Base-by-base conservation (phyloP, 805 yeast genomes). In the Candida takata region DNA sequence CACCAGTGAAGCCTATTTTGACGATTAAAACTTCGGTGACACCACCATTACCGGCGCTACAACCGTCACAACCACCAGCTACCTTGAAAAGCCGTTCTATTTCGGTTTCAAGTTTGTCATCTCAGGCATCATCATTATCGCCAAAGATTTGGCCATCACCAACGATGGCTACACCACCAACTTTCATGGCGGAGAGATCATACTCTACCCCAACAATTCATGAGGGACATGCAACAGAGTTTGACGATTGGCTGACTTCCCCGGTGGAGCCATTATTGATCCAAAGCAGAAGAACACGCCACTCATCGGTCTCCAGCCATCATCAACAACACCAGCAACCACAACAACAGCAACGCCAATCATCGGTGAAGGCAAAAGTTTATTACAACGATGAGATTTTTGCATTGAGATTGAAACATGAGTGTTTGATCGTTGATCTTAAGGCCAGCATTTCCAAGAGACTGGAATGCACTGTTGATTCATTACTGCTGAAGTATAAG, bases 101-200 rank as follows among this genome's bases (percentile, higher is more conserved):
- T 8, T 32, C 38, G 3, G 21, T 23, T 6, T 28, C 34, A 14
- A 20, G 27, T 12, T n/a, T 19, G 6, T 10, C 26, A 2, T 40
- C 42, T 11, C 18, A 27, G 3, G 7, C 33, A 8, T 34, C 42
- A 3, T 11, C 33, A 10, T 4, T 20, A 3, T 13, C 30, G 8
- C 54, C 54, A 12, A 35, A 38, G 13, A 28, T 47, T 3, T 51
- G 55, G 56, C 33, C 31, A 5, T 51, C 55, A 10, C 55, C 55
- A 24, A 42, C 48, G 8, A 28, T 32, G 11, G 7, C 15, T n/a
- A 28, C 35, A 14, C 14, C 37, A 19, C 33, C 35, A 27, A 28
- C 17, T 11, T 21, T 34, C 29, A 24, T 29, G n/a, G 13, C 19
- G 6, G 42, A 42, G 29, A 34, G 39, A 34, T 18, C 30, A 10